These are phyloP conservation scores for Trametes gibbosa DNA, from an alignment of 768 basidiomycete species.

Conservation along the genomic window DNA sequence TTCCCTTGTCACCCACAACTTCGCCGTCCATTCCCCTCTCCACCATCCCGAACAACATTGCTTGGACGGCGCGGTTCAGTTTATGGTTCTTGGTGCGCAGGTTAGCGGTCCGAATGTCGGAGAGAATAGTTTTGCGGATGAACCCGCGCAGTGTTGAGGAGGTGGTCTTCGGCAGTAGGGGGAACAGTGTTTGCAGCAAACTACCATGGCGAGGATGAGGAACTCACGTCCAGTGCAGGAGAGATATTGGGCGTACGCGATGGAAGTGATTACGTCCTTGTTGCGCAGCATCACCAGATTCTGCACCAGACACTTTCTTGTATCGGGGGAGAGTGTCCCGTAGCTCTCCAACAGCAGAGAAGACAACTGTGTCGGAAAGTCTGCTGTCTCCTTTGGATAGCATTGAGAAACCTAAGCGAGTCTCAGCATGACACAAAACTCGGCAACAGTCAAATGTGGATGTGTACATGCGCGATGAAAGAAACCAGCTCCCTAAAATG, in stretches of 20 bases:
- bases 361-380: slow-evolving; percentile 80
- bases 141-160: slow-evolving; percentile 79
- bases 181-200: slow-evolving; percentile 87
- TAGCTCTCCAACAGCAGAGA: slow-evolving; percentile 77
- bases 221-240: background rate
- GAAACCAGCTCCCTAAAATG: slow-evolving; percentile 85
- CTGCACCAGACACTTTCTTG: slow-evolving; percentile 80
- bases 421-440: background rate
- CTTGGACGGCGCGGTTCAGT: slow-evolving; percentile 92
- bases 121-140: slow-evolving; percentile 91
- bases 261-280: slow-evolving; percentile 87
- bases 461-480: slow-evolving; percentile 81
- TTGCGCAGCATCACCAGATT: slow-evolving; percentile 92
- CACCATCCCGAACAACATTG: slow-evolving; percentile 94
- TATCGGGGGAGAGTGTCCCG: slow-evolving; percentile 72
- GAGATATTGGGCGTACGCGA: slow-evolving; percentile 61
- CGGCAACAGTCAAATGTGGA: background rate
- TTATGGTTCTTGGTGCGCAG: slow-evolving; percentile 88
- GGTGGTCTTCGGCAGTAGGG: slow-evolving; percentile 90
- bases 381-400: slow-evolving; percentile 87
- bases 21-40: slow-evolving; percentile 87
- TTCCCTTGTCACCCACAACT: slow-evolving; percentile 82
- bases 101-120: slow-evolving; percentile 92
- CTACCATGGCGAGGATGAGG: slow-evolving; percentile 41
- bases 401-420: slow-evolving; percentile 74